Evolutionary conservation across 345 rosid species (phyloP), one percentile per base, ranked within the genome.

Genomic region (Salix viminalis): DNA sequence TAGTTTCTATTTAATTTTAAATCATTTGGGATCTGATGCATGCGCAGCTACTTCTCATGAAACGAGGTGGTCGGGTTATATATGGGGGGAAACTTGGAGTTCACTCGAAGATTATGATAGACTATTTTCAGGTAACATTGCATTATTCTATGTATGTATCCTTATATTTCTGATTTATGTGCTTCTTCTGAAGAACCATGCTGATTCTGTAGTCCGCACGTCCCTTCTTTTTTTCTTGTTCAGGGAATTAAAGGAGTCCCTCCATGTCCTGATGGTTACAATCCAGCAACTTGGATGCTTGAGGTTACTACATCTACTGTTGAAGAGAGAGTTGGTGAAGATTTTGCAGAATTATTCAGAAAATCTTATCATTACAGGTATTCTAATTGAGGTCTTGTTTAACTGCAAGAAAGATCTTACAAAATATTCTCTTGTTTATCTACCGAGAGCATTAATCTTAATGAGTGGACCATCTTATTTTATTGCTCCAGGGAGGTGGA

Each of bases 201-300:
- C 7, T 50, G n/a, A 50, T 5, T 15, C 7, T 28, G 19, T 2
- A 26, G 42, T 67, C 28, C 56, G 34, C 23, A 37, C 36, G 39
- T 11, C 10, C 23, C 23, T 71, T 21, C 65, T 44, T 14, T 54
- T 82, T 56, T 30, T 52, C 67, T 62, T 34, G 5, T 72, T 65
- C 81, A 94, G 98, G 86, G 88, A 52, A 80, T 92, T 69, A 24
- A 60, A 2, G 99, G 92, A 78, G 79, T 95, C 26, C 79, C 93
- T 66, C 86, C 81, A 30, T 90, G 93, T 71, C 85, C 90, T 10
- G 82, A 77, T 58, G 93, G 92, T 69, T 88, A 91, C 82, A 95
- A 92, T 76, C 96, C 97, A 76, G 99, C 99, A 71, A 95, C 99
- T 30, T 95, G 99, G 99, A 93, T 95, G 99, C 96, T 95, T 75